Evolutionary conservation across 2,329 filamentous ascomycete genomes (phyloP).

Genomic region (Aspergillus fischeri): DNA sequence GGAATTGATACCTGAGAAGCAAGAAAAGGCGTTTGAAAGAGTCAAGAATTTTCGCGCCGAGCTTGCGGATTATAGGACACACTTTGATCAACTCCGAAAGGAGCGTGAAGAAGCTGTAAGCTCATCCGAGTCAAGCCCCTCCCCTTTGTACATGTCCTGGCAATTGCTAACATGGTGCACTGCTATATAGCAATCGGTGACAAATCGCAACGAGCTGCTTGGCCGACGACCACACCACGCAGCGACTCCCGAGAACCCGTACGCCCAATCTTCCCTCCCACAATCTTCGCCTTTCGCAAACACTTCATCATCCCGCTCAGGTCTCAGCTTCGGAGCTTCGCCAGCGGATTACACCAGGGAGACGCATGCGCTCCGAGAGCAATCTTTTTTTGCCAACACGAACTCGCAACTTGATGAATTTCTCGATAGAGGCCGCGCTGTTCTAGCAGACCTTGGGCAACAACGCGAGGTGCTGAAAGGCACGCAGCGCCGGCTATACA

Average conservation of each 20-base stretch:
- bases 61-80: slow-evolving; percentile 71
- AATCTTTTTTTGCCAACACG: slow-evolving; percentile 78
- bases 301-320: slow-evolving; percentile 29
- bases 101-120: slow-evolving; percentile 68
- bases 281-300: slow-evolving; percentile 41
- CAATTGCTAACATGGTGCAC: not conserved
- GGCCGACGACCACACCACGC: slow-evolving; percentile 75
- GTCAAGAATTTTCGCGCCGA: slow-evolving; percentile 81
- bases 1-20: slow-evolving; percentile 85
- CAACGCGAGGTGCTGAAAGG: slow-evolving; percentile 94
- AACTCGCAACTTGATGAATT: slow-evolving; percentile 90
- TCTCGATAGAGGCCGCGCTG: slow-evolving; percentile 82
- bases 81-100: slow-evolving; percentile 73
- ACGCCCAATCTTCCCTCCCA: slow-evolving; percentile 58
- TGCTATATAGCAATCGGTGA: slow-evolving; percentile 49
- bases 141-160: not conserved
- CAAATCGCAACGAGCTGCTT: slow-evolving; percentile 76
- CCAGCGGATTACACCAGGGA: slow-evolving; percentile 64
- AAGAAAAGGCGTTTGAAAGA: slow-evolving; percentile 82
- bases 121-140: not conserved
- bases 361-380: slow-evolving; percentile 79
- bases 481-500: slow-evolving; percentile 86
- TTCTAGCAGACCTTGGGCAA: slow-evolving; percentile 80
- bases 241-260: slow-evolving; percentile 88
- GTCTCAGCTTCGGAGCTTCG: slow-evolving; percentile 44